Evolutionary conservation across 495 filamentous ascomycete genomes (phyloP), one percentile per base, ranked within the genome.

Genomic region (Penicillium paxilli): DNA sequence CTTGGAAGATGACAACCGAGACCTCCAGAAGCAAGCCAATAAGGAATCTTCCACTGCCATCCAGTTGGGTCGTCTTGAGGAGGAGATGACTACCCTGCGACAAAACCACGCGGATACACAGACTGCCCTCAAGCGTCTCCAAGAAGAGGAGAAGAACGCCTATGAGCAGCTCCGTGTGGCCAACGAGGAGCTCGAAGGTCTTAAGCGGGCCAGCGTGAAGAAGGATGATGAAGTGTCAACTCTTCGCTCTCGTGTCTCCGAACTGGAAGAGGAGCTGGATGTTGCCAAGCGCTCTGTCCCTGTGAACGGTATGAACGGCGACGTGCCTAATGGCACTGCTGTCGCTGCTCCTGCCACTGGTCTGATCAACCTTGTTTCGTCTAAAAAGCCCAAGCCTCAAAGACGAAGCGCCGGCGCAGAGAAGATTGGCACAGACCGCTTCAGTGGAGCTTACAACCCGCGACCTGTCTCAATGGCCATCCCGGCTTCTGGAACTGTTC

Each of bases 341-440:
- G 55, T 70, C 10, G 78, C 80, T 50, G 66, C 80, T 20, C 81
- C 86, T 52, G 75, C 83, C 2, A 87, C 79, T 51, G 91, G 91
- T 47, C 81, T 99, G 49, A 97, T 99, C 77, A 98, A 98, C 66
- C 77, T 99, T 42, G 94, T 99, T 14, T 90, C 92, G 11, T 90
- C 91, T 19, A 99, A 98, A 83, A 97, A 96, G 78, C 91, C 93
- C 28, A 97, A 96, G 77, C 93, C 94, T 8, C 96, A 98, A 78
- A 76, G 94, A 65, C 83, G 95, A 44, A 98, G 94, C 70, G 94
- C 91, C 46, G 94, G 94, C 26, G 87, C 88, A n/a, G 92, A 96
- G 66, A 85, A 81, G 56, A 83, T 87, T 61, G 85, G 91, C 12
- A 79, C 86, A 55, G 91, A 96, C 70, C 83, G 92, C 53, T 93